These are phyloP conservation scores for Backusella circina DNA, from an alignment of 192 early-diverging fungal genomes.

Conservation along the genomic window DNA sequence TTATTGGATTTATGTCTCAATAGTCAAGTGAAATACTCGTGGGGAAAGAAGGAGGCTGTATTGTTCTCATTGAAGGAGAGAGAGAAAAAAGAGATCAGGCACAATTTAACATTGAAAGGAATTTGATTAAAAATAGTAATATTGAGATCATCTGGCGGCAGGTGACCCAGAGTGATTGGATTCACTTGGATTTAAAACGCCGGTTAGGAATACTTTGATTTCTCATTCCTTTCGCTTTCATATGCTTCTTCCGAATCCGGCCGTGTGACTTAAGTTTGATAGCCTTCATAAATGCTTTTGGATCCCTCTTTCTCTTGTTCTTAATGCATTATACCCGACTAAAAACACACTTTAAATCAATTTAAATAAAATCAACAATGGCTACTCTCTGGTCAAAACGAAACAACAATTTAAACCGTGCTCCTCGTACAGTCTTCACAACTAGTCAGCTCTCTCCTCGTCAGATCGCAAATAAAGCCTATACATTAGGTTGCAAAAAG, in stretches of 20 bases:
- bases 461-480: slow-evolving; percentile 22
- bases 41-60: not conserved
- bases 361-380: not conserved
- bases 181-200: not conserved
- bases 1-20: not conserved
- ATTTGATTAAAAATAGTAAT: not conserved
- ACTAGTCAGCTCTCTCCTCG: slow-evolving; percentile 15
- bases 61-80: not conserved
- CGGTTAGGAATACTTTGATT: not conserved
- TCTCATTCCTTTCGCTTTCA: slow-evolving; percentile 3
- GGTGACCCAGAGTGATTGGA: not conserved
- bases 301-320: slow-evolving; percentile 6
- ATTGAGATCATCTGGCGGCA: not conserved
- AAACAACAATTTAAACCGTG: slow-evolving; percentile 7
- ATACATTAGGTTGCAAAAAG: slow-evolving; percentile 20
- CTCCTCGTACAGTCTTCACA: slow-evolving; percentile 7
- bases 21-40: not conserved
- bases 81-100: not conserved
- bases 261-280: not conserved
- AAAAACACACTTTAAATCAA: not conserved
- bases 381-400: slow-evolving; percentile 11
- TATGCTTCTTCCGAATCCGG: not conserved
- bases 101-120: not conserved
- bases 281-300: not conserved
- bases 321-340: not conserved